These are phyloP conservation scores for Syncephalastrum sp. DNA, from an alignment of 371 early-diverging fungal species.

Conservation along the genomic window DNA sequence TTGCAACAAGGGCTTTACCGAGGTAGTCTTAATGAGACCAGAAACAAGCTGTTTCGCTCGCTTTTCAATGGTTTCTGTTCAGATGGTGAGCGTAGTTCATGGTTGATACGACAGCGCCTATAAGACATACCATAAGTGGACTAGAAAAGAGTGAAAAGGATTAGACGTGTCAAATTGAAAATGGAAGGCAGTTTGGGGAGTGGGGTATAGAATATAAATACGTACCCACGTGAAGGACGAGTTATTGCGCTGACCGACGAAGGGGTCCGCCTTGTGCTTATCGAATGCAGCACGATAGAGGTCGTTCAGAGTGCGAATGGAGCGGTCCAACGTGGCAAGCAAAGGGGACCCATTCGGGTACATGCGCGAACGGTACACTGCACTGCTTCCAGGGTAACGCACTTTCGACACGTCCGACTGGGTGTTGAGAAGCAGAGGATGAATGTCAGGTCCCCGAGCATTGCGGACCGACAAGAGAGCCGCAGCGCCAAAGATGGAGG, in stretches of 20 bases:
- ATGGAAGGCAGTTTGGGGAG: not conserved
- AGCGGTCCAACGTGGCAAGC: slow-evolving; percentile 38
- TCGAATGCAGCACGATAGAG: slow-evolving; percentile 42
- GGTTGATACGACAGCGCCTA: not conserved
- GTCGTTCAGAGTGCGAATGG: slow-evolving; percentile 53
- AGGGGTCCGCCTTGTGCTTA: slow-evolving; percentile 30
- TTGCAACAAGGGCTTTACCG: slow-evolving; percentile 43
- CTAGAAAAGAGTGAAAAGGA: slow-evolving; percentile 14
- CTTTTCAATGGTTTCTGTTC: slow-evolving; percentile 23
- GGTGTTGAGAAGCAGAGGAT: slow-evolving; percentile 71
- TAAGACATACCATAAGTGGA: slow-evolving; percentile 23
- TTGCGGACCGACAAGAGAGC: slow-evolving; percentile 48
- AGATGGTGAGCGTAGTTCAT: not conserved
- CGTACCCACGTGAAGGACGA: slow-evolving; percentile 27
- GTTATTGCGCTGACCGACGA: slow-evolving; percentile 20
- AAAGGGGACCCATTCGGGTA: slow-evolving; percentile 61
- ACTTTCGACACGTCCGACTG: slow-evolving; percentile 66
- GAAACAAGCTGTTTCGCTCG: slow-evolving; percentile 21
- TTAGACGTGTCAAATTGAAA: not conserved
- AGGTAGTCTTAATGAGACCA: slow-evolving; percentile 27
- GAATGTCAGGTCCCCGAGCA: slow-evolving; percentile 71
- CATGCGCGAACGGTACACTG: slow-evolving; percentile 69
- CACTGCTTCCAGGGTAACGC: slow-evolving; percentile 68
- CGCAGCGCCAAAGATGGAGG: slow-evolving; percentile 44
- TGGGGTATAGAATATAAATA: slow-evolving; percentile 4